Percentiles rank a stretch among this genome's conserved stretches.
Conservation (phyloP, 805 yeast species). For the Ogataea pini region DNA sequence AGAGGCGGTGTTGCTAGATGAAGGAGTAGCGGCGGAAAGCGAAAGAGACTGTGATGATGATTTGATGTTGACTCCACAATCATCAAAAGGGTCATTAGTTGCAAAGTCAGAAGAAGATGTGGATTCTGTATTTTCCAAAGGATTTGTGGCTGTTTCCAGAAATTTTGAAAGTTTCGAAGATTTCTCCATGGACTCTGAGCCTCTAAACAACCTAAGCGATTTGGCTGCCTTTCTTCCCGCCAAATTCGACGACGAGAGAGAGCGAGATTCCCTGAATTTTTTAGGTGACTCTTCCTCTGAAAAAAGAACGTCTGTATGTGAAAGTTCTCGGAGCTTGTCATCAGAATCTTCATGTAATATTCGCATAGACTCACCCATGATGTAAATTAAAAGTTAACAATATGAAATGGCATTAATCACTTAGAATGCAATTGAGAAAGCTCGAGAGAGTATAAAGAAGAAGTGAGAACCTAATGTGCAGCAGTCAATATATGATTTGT, state of each 20-base stretch:
- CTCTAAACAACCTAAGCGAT: constrained; percentile 53
- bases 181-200: constrained; percentile 29
- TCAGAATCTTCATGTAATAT: constrained; percentile 3
- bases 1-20: background rate
- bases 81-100: background rate
- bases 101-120: background rate
- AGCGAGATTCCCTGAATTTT: constrained; percentile 10
- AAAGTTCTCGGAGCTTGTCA: background rate
- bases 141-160: background rate
- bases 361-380: constrained; percentile 5
- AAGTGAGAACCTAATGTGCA: background rate
- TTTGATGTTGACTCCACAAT: background rate
- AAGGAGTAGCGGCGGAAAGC: constrained; percentile 7
- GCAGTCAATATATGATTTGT: background rate
- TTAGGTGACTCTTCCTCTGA: constrained; percentile 2
- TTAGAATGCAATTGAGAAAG: background rate
- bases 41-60: background rate
- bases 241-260: constrained; percentile 22
- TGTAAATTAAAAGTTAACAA: background rate
- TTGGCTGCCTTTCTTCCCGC: constrained; percentile 61
- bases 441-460: background rate
- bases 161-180: constrained; percentile 9
- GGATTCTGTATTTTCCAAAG: background rate
- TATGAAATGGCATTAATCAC: background rate
- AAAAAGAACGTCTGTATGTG: background rate